Evolutionary conservation across 2,329 filamentous ascomycete genomes (phyloP), one percentile per base, ranked within the genome.

Genomic region (Pyrenochaeta sp.): DNA sequence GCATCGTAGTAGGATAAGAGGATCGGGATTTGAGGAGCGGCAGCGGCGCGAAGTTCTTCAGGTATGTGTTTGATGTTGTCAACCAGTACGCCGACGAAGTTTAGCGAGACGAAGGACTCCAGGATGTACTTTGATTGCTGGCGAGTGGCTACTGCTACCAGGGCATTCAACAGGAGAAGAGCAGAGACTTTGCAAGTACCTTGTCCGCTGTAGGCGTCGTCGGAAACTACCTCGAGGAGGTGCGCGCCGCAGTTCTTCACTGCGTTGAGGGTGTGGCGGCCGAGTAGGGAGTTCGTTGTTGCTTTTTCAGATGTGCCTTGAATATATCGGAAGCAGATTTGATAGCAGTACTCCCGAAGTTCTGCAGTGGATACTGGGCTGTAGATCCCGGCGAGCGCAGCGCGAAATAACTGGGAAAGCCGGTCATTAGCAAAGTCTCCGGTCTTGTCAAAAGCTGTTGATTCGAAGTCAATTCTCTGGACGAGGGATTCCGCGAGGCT

Each of bases 201-300:
- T 68, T 94, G 90, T 33, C 92, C 92, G 54, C 90, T 88, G 73
- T 93, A 94, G 17, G 92, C 93, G 78, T 99, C 95, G 68, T 99
- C 95, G 71, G 93, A 97, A 37, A 97, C 83, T 21, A 92, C 87
- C 64, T 94, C 92, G 55, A 98, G 84, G 33, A 98, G 81, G 49
- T 90, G 85, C 66, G 92, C 90, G 33, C 95, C 93, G 39, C 92
- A 87, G 4, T 89, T 86, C 73, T 91, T 92, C 63, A 96, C 83
- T 1, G 90, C 88, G 71, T 90, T 84, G 35, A 87, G 82, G 42
- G 78, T 86, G 56, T 87, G 83, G 0, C 69, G 68, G n/a, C 72
- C 67, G 14, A 77, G 65, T 7, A 68, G 51, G 5, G 68, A 70
- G 37, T 68, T 72, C 17, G 65, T 64, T 4, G 57, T 66, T 6